Evolutionary conservation across 345 rosid species (phyloP).

Genomic region (Excoecaria agallocha): DNA sequence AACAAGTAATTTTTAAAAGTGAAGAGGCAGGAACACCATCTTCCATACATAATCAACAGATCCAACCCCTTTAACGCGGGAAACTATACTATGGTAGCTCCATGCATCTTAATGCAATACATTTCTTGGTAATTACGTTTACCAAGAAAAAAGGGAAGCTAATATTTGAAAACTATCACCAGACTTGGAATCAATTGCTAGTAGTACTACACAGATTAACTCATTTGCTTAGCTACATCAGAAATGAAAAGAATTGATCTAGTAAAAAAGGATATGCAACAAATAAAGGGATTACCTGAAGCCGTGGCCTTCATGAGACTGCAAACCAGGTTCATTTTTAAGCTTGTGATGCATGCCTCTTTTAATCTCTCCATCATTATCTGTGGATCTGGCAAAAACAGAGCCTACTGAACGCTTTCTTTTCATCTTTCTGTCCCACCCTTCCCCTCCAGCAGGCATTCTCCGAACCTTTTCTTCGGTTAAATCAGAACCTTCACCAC

Average conservation of each 20-base stretch:
- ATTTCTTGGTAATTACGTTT: not conserved
- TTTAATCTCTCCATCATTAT: conserved; percentile 44
- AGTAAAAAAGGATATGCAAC: not conserved
- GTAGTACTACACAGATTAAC: not conserved
- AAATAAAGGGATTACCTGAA: conserved; percentile 36
- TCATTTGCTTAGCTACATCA: not conserved
- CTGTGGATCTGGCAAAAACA: conserved; percentile 40
- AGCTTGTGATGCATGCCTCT: conserved; percentile 38
- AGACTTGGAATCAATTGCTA: not conserved
- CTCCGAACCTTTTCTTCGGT: conserved; percentile 48
- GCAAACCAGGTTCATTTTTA: conserved; percentile 39
- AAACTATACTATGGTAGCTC: not conserved
- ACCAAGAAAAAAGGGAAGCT: not conserved
- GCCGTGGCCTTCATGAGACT: conserved; percentile 37
- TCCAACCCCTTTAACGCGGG: not conserved
- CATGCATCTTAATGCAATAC: not conserved
- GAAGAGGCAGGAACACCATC: not conserved
- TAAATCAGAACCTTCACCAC: conserved; percentile 39
- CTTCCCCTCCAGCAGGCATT: conserved; percentile 56
- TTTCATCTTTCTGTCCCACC: conserved; percentile 60
- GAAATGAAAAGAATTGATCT: not conserved
- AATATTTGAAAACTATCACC: not conserved
- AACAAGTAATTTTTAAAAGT: not conserved
- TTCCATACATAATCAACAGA: not conserved
- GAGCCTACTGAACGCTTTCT: conserved; percentile 49